A percentile compares a stretch with the other conserved stretches of the same genome.
Evolutionary conservation across 106 monocot genomes (phyloP).

Genomic region (Posidonia australis): DNA sequence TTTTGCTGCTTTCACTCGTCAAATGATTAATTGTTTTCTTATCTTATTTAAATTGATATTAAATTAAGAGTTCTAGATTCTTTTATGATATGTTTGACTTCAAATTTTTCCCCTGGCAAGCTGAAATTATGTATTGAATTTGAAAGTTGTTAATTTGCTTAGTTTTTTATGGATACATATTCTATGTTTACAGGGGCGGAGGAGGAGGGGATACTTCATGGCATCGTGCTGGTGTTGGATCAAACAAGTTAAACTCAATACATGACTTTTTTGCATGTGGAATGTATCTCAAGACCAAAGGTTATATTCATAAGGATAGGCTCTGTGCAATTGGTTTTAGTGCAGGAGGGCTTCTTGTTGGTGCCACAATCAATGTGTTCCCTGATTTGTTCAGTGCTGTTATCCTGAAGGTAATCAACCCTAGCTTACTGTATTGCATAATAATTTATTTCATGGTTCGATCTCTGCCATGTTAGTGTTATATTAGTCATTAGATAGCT

Average conservation of each 20-base stretch:
- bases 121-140: too few species aligned
- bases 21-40: neutral
- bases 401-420: conserved; percentile 64
- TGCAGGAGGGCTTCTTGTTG: conserved; percentile 92
- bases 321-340: conserved; percentile 80
- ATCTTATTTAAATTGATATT: neutral
- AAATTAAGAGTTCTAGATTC: too few species aligned
- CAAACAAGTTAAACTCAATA: conserved; percentile 69
- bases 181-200: conserved; percentile 42
- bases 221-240: conserved; percentile 65
- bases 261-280: conserved; percentile 87
- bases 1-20: neutral
- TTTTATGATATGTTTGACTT: too few species aligned
- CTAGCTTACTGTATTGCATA: neutral
- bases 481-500: too few species aligned
- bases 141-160: too few species aligned
- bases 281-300: conserved; percentile 54
- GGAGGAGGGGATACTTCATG: conserved; percentile 44
- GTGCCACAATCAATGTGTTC: conserved; percentile 62
- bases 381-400: conserved; percentile 68
- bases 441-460: too few species aligned
- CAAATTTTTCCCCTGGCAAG: too few species aligned
- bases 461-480: too few species aligned
- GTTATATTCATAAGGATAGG: conserved; percentile 60
- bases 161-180: neutral